Conservation (phyloP, 2,329 filamentous ascomycete species). For the Huntiella abstrusa region DNA sequence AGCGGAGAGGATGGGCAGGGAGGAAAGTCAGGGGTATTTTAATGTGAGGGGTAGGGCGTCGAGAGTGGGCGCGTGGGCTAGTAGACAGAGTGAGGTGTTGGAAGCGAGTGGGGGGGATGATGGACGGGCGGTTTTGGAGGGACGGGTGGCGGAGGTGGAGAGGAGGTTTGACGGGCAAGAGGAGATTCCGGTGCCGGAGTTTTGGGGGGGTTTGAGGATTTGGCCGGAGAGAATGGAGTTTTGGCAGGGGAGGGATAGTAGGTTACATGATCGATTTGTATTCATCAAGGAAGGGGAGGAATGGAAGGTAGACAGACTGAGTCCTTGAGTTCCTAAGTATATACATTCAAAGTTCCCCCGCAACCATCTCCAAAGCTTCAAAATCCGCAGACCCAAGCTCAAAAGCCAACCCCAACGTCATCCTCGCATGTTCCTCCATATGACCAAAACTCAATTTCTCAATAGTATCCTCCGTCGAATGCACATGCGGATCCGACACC, state of each 20-base stretch:
- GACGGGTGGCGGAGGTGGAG: constrained; percentile 60
- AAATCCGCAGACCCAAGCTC: constrained; percentile 49
- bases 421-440: constrained; percentile 42
- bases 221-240: constrained; percentile 82
- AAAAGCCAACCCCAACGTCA: constrained; percentile 28
- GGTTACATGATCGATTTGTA: constrained; percentile 83
- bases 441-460: constrained; percentile 48
- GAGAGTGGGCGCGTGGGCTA: constrained; percentile 83
- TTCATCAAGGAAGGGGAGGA: constrained; percentile 35
- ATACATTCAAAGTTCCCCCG: constrained; percentile 15
- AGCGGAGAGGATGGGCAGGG: constrained; percentile 43
- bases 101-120: constrained; percentile 32
- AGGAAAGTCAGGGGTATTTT: constrained; percentile 55
- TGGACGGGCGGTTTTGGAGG: constrained; percentile 55
- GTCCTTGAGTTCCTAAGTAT: constrained; percentile 52
- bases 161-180: constrained; percentile 54
- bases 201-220: constrained; percentile 84
- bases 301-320: constrained; percentile 57
- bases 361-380: constrained; percentile 18
- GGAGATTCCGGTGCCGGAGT: constrained; percentile 73
- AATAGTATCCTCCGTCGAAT: constrained; percentile 53
- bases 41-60: constrained; percentile 58
- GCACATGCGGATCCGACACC: constrained; percentile 49
- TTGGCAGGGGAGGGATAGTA: constrained; percentile 79
- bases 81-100: constrained; percentile 66